Evolutionary conservation across 169 alveolate genomes (phyloP).

Genomic region (Theileria sp.): DNA sequence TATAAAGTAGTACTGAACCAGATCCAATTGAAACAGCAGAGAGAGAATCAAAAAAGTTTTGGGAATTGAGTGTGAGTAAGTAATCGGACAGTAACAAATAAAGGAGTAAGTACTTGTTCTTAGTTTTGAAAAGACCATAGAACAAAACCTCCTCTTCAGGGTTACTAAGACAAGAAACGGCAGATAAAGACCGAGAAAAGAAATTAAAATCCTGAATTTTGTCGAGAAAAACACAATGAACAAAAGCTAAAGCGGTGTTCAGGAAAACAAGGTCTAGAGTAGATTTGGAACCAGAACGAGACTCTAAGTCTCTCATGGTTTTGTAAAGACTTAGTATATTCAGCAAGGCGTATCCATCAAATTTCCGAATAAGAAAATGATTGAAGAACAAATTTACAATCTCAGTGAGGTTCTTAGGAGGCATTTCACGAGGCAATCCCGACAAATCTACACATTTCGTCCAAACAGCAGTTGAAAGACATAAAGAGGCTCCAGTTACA

Average conservation of each 20-base stretch:
- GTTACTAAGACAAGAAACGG: conserved; percentile 13
- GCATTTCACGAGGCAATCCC: background rate
- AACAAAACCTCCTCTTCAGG: conserved; percentile 23
- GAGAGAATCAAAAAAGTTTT: background rate
- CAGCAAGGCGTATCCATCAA: conserved; percentile 13
- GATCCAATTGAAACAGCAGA: background rate
- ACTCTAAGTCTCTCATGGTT: conserved; percentile 31
- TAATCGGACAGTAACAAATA: conserved; percentile 45
- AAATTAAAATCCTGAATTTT: conserved; percentile 24
- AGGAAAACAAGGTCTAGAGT: conserved; percentile 14
- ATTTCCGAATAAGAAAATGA: conserved; percentile 31
- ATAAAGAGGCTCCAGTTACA: conserved; percentile 16
- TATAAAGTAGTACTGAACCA: background rate
- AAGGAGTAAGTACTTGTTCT: conserved; percentile 37
- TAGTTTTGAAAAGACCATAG: conserved; percentile 29
- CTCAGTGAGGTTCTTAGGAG: background rate
- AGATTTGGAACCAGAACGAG: background rate
- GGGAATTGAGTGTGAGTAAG: conserved; percentile 17
- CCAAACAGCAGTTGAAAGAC: conserved; percentile 45
- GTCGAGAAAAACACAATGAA: conserved; percentile 1
- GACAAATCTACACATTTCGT: conserved; percentile 11
- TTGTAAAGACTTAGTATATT: conserved; percentile 28
- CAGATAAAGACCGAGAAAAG: conserved; percentile 39
- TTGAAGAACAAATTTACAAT: background rate
- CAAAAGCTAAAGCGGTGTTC: conserved; percentile 5